phyloP scores from a whole-genome alignment of 768 basidiomycete genomes.

The Leccinum truebloodii region DNA sequence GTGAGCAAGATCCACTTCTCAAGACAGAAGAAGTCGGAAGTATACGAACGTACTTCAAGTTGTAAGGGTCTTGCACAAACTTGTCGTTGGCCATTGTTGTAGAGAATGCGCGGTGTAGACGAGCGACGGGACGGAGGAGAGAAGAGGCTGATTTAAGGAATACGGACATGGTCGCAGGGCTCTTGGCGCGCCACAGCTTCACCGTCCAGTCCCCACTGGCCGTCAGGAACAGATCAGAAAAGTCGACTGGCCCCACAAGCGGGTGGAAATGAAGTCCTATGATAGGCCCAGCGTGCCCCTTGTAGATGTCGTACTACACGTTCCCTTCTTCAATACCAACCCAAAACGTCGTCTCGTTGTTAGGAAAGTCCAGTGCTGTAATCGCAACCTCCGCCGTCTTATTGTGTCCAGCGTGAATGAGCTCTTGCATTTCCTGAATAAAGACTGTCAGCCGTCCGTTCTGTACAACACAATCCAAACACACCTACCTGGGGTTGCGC shows the following conservation, averaged over 20 bases:
- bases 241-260: slow-evolving; percentile 85
- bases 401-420: slow-evolving; percentile 86
- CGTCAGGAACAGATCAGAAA: slow-evolving; percentile 92
- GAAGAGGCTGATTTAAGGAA: background rate
- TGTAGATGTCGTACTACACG: slow-evolving; percentile 54
- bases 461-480: background rate
- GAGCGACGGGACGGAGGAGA: slow-evolving; percentile 1
- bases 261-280: slow-evolving; percentile 97
- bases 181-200: slow-evolving; percentile 91
- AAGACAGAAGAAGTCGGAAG: no score
- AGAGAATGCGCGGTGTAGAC: background rate
- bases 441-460: slow-evolving; percentile 2
- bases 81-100: no score
- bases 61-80: no score
- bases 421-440: slow-evolving; percentile 85
- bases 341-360: slow-evolving; percentile 91
- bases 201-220: slow-evolving; percentile 97
- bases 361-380: slow-evolving; percentile 91
- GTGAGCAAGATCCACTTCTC: no score
- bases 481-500: slow-evolving; percentile 86
- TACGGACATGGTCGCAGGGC: slow-evolving; percentile 45
- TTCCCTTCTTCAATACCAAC: slow-evolving; percentile 98
- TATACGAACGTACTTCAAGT: no score
- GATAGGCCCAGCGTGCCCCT: slow-evolving; percentile 89
- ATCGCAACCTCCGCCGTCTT: slow-evolving; percentile 98